Evolutionary conservation across 164 flowering plant species (phyloP), one percentile per base, ranked within the genome.

Genomic region (grape (Vitis vinifera)): DNA sequence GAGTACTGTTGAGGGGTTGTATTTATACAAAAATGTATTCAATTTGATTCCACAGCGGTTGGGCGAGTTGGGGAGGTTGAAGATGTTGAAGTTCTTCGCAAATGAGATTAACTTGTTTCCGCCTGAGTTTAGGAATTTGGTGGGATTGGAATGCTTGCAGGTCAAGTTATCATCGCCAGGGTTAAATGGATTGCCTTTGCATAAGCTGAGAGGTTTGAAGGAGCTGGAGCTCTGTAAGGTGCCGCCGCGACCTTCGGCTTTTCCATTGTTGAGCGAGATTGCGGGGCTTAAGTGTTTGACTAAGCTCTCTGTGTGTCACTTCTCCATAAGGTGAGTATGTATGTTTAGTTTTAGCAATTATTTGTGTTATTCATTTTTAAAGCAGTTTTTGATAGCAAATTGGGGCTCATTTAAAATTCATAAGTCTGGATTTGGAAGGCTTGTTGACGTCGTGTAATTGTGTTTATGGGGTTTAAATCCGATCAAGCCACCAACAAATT

Each of bases 61-160:
- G 30, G 88, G 88, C 1, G 68, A 71, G 16, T 62, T 85, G 3
- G 73, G 72, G 70, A 60, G 75, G 53, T 75, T 95, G 84, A 91
- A 79, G 81, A 89, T 83, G 8, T 66, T 95, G 71, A 95, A 95
- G 76, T 92, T 95, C 68, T 91, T 93, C 59, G 88, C 87, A 15
- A 95, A 95, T 59, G 97, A 90, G 78, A 72, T 93, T 15, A 88
- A 88, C 77, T 76, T 95, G 76, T 89, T 93, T 53, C 89, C 97
- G 1, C 59, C 84, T 50, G 94, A 90, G 80, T 75, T 84, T 10
- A 78, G 78, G 75, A 81, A 77, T 64, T 81, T 92, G 81, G 80
- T 66, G 13, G 89, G 77, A 65, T 68, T 95, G 65, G 89, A 92
- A 67, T 65, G 87, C 63, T 75, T 95, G 81, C 97, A 95, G 71